Percentiles rank a stretch among this genome's conserved stretches.
Evolutionary conservation across 2,329 filamentous ascomycete genomes (phyloP).

Genomic region (Davidsoniella eucalypti): DNA sequence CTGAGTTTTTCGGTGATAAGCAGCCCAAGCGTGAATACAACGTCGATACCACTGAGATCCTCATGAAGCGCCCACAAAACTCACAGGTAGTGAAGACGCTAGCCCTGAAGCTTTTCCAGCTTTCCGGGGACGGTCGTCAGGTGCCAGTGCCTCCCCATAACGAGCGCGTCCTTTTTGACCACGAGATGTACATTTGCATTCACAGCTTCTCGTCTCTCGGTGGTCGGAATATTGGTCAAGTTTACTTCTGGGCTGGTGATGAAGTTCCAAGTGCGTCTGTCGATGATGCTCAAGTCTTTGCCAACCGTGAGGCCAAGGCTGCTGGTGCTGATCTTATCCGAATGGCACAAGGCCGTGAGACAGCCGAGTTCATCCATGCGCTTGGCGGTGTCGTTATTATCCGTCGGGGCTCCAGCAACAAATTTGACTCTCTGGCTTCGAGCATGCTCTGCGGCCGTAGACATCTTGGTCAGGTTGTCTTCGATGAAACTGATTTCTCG

Average conservation of each 20-base stretch:
- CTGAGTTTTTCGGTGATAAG: conserved; percentile 60
- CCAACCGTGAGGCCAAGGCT: conserved; percentile 55
- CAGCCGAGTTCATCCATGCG: conserved; percentile 67
- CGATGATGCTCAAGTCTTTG: conserved; percentile 62
- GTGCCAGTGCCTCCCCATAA: conserved; percentile 55
- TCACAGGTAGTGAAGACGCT: conserved; percentile 51
- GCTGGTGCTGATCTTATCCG: conserved; percentile 54
- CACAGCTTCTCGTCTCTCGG: conserved; percentile 52
- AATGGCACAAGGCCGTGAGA: conserved; percentile 70
- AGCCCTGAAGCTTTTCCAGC: conserved; percentile 58
- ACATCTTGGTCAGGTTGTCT: conserved; percentile 70
- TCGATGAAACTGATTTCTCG: conserved; percentile 80
- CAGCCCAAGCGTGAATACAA: conserved; percentile 33
- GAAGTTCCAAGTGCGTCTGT: conserved; percentile 51
- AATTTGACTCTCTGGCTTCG: conserved; percentile 56
- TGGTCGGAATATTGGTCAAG: conserved; percentile 49
- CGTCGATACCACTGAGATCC: conserved; percentile 59
- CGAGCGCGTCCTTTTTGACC: conserved; percentile 78
- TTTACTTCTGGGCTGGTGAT: conserved; percentile 82
- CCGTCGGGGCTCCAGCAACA: conserved; percentile 58
- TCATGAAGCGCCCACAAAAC: conserved; percentile 40
- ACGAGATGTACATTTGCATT: conserved; percentile 75
- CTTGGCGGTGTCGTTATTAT: conserved; percentile 80
- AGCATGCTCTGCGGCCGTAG: conserved; percentile 85
- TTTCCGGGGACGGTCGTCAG: conserved; percentile 66